Base-by-base conservation (phyloP, 2,329 filamentous ascomycete species). In the Fusarium abutilonis region DNA sequence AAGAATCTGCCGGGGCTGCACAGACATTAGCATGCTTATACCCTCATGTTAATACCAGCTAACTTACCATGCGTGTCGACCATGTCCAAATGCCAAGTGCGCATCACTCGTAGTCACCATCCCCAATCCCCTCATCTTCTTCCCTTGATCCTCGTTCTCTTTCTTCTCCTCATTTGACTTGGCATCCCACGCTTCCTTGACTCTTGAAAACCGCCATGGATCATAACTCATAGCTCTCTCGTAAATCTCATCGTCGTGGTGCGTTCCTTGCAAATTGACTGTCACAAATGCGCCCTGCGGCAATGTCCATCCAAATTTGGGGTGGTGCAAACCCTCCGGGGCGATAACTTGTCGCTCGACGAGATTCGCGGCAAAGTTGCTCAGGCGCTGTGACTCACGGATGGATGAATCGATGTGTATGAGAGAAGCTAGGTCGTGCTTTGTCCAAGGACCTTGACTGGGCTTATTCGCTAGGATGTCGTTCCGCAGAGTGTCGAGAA, bases 1-100 rank as follows among this genome's bases (percentile, higher is more conserved):
- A 86, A 85, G 74, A 86, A 86, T 0, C 83, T 77, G 0, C 84
- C 84, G 0, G 82, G 80, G 42, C 83, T 75, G 4, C 5, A 35
- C 3, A 43, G 2, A 14, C 3, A 7, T 52, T 14, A 44, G 19
- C 31, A 21, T 17, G 3, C 23, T 4, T 21, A 21, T 4, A 31
- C 10, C 13, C 2, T 14, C n/a, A 23, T 4, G 4, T 1, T 9
- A 2, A 2, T 40, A 15, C 3, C 1, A 6, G 60, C 4, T 70
- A 43, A 60, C 72, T 67, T 36, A 74, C 73, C 73, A 83, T 3
- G 80, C 82, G 68, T 87, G 83, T 59, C 80, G 75, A 8, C 85
- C 85, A 57, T 86, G 82, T 0, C 85, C 84, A 70, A 87, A 88
- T 0, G 81, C 75, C 17, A 86, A 68, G 63, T 84, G 81, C 8